Evolutionary conservation across 2,329 filamentous ascomycete species (phyloP).

Genomic region (Colletotrichum viniferum): DNA sequence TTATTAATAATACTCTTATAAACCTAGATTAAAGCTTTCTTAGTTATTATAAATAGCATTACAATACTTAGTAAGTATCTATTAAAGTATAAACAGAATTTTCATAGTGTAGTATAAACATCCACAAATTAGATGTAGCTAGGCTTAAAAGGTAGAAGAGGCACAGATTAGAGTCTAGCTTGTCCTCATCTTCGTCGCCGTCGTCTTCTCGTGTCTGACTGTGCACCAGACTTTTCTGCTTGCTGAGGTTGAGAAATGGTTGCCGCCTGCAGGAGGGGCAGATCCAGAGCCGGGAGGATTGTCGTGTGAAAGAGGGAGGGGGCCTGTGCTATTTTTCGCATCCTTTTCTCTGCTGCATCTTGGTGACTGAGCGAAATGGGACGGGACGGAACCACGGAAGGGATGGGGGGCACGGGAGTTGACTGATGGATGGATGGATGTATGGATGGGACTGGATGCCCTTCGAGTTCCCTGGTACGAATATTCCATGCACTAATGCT

Average conservation of each 20-base stretch:
- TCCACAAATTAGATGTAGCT: no score
- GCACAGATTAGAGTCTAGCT: background rate
- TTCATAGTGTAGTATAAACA: no score
- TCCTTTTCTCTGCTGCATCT: background rate
- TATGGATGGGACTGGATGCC: background rate
- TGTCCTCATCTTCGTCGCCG: background rate
- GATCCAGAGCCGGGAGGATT: background rate
- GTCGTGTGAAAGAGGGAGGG: background rate
- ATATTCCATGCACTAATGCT: background rate
- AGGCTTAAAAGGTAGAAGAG: no score
- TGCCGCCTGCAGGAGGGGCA: background rate
- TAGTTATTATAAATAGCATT: no score
- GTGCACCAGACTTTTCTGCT: background rate
- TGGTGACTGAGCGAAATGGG: background rate
- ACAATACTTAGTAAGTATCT: no score
- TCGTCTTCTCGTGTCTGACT: background rate
- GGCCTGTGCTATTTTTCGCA: slow-evolving; percentile 1
- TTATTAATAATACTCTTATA: no score
- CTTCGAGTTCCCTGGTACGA: background rate
- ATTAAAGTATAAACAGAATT: no score
- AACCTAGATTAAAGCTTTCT: no score
- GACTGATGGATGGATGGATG: background rate
- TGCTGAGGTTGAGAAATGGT: background rate
- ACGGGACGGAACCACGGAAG: background rate
- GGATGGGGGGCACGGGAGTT: background rate